Base-by-base conservation (phyloP, 139 green algal genomes). In the Nannochloris sp. region DNA sequence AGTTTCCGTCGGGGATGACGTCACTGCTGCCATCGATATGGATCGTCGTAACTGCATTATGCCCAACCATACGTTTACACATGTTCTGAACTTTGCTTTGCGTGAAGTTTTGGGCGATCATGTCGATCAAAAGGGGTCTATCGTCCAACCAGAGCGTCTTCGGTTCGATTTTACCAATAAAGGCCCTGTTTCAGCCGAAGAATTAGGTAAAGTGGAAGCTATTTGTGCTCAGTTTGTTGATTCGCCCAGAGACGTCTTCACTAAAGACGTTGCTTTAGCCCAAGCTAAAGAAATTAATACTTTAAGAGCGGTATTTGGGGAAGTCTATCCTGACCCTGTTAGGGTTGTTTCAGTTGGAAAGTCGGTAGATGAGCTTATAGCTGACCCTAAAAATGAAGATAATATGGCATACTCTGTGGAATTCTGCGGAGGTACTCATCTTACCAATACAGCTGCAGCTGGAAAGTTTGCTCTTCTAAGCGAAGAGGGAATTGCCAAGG, bases 91-190 rank as follows among this genome's bases (percentile, higher is more conserved):
- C 82, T 89, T 80, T 54, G 94, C 87, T 14, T 81, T 99, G 58
- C 70, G 83, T 23, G 48, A 74, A 31, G 70, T 89, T 60, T 79
- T 97, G 55, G 94, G 95, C 3, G 85, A 95, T 36, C 82, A 93
- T 42, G 83, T 99, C 14, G 84, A 97, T 60, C 95, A 99, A 80
- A 98, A 97, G 81, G 95, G 95, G 48, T 96, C 87, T 14, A 86
- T 98, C 19, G 94, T 99, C 46, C 65, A 85, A 47, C 80, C 87
- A 0, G 90, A 97, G 62, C 86, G 86, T 69, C 83, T 99, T 60
- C 87, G 92, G 39, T 99, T 99, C 72, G 94, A 99, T 80, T 99
- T 99, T 76, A 88, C 77, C 53, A 94, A 98, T 76, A 89, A 86
- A 39, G 89, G 84, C 6, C 33, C 54, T 37, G 71, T 78, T 3